Evolutionary conservation across 495 filamentous ascomycete genomes (phyloP).

Genomic region (Penicillium odoratum): DNA sequence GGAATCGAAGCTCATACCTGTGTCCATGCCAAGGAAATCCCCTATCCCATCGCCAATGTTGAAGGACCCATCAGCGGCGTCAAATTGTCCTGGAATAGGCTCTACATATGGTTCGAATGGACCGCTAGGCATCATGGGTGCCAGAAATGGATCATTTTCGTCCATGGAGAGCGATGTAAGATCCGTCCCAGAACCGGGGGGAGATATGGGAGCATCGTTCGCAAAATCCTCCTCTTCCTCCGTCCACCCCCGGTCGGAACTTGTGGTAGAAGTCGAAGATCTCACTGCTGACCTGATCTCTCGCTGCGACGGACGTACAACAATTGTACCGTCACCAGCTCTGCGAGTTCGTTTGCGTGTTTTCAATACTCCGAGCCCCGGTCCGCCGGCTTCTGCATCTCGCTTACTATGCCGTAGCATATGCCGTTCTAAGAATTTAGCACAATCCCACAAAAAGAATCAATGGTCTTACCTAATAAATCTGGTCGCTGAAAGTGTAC

Average conservation of each 20-base stretch:
- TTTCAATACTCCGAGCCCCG: constrained; percentile 56
- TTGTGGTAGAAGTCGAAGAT: constrained; percentile 12
- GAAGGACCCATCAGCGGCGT: constrained; percentile 38
- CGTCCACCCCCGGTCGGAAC: constrained; percentile 19
- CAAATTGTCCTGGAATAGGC: constrained; percentile 38
- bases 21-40: constrained; percentile 34
- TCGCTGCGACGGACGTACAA: constrained; percentile 39
- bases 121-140: constrained; percentile 34
- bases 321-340: constrained; percentile 55
- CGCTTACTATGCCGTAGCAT: constrained; percentile 60
- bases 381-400: constrained; percentile 60
- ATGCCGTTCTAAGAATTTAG: constrained; percentile 50
- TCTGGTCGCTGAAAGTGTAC: constrained; percentile 59
- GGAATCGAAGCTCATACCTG: constrained; percentile 22
- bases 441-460: not conserved
- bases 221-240: constrained; percentile 20
- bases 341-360: constrained; percentile 61
- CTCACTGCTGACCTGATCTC: constrained; percentile 16
- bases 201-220: constrained; percentile 30
- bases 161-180: constrained; percentile 28
- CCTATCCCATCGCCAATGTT: constrained; percentile 24
- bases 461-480: constrained; percentile 46
- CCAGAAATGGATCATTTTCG: constrained; percentile 34
- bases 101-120: constrained; percentile 40
- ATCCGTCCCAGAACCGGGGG: constrained; percentile 32